Percentiles rank a stretch among this genome's conserved stretches.
Conservation (phyloP, 805 yeast species). For the Myxozyma nipponensis region DNA sequence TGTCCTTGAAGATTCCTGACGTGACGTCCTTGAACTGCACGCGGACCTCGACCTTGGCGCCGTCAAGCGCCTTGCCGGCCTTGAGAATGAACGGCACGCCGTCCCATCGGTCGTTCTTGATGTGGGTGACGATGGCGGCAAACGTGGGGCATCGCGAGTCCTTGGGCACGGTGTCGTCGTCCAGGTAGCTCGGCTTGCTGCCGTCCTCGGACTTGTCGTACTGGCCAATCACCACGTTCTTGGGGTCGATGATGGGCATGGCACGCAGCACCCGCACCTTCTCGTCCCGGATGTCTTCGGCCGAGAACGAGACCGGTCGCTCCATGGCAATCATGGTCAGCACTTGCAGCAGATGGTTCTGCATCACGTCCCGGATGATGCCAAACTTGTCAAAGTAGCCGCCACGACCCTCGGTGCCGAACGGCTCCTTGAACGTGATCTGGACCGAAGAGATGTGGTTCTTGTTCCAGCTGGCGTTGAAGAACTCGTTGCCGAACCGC, state of each 20-base stretch:
- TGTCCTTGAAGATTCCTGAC: slow-evolving; percentile 71
- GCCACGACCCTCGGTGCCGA: slow-evolving; percentile 98
- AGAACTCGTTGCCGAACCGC: slow-evolving; percentile 85
- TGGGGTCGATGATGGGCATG: slow-evolving; percentile 58
- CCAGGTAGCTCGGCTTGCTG: slow-evolving; percentile 80
- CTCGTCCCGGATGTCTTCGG: slow-evolving; percentile 93
- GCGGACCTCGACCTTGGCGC: slow-evolving; percentile 91
- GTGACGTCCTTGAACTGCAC: slow-evolving; percentile 86
- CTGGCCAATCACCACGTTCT: slow-evolving; percentile 81
- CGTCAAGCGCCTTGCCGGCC: slow-evolving; percentile 94
- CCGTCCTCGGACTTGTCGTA: slow-evolving; percentile 84
- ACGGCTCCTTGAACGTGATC: slow-evolving; percentile 93
- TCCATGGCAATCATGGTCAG: slow-evolving; percentile 92
- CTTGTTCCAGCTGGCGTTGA: slow-evolving; percentile 86
- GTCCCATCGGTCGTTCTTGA: slow-evolving; percentile 94
- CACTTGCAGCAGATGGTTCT: slow-evolving; percentile 92
- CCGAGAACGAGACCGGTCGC: slow-evolving; percentile 83
- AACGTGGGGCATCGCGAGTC: slow-evolving; percentile 86
- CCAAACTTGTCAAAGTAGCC: slow-evolving; percentile 96
- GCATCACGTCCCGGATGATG: slow-evolving; percentile 96
- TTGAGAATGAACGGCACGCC: slow-evolving; percentile 94
- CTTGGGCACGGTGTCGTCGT: slow-evolving; percentile 81
- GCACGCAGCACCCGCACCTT: slow-evolving; percentile 90
- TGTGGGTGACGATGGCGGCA: slow-evolving; percentile 76
- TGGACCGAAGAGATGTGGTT: slow-evolving; percentile 75